phyloP scores from a whole-genome alignment of 305 asterid species.

The Solanum hybrid region DNA sequence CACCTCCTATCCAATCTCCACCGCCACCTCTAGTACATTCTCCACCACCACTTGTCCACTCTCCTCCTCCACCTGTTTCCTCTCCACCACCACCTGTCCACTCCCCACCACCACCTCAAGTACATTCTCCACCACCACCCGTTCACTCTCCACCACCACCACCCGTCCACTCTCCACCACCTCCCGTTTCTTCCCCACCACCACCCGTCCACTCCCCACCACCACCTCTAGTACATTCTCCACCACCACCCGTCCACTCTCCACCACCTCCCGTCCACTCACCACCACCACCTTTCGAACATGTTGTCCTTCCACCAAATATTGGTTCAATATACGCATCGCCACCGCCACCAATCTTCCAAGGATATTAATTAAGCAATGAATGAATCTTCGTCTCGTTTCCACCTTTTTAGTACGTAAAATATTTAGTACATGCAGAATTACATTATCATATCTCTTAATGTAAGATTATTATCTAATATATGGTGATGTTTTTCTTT shows the following conservation, averaged over 20 bases:
- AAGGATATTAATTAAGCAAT: constrained; percentile 23
- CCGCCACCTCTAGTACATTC: background rate
- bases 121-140: background rate
- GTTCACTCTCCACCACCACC: background rate
- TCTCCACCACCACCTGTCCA: too few species aligned
- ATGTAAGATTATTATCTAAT: background rate
- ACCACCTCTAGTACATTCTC: too few species aligned
- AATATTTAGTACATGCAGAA: background rate
- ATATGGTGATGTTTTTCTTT: background rate
- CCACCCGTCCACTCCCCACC: too few species aligned
- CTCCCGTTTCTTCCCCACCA: too few species aligned
- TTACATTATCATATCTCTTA: background rate
- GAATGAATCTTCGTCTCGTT: background rate
- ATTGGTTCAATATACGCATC: constrained; percentile 20
- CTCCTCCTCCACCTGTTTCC: background rate
- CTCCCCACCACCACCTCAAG: background rate
- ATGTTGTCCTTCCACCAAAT: constrained; percentile 15
- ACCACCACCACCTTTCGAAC: background rate
- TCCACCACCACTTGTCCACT: background rate
- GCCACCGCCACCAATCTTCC: constrained; percentile 27
- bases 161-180: background rate
- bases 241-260: too few species aligned
- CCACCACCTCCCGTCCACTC: background rate
- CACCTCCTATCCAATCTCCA: background rate
- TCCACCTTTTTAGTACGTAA: background rate